Evolutionary conservation across 352 stramenopile genomes (phyloP).

Genomic region (Globisporangium nodosum): DNA sequence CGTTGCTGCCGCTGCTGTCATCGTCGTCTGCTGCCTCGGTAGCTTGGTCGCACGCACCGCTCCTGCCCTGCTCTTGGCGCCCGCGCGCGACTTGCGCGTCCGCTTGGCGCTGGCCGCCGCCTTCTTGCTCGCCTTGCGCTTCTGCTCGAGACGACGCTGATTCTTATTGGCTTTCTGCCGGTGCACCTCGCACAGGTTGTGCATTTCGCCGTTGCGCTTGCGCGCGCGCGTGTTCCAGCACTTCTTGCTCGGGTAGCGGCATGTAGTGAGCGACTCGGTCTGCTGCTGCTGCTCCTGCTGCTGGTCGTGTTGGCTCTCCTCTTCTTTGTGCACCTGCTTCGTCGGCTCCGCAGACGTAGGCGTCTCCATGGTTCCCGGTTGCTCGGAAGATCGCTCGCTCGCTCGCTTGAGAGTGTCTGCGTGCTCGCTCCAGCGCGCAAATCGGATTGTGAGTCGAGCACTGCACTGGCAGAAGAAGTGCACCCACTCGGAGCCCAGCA

Average conservation of each 20-base stretch:
- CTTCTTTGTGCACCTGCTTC: too few relatives aligned
- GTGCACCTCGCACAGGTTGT: slow-evolving; percentile 51
- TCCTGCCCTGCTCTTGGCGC: neutral
- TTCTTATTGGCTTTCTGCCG: slow-evolving; percentile 47
- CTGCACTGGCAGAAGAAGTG: too few relatives aligned
- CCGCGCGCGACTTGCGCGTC: slow-evolving; percentile 7
- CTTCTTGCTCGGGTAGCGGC: slow-evolving; percentile 46
- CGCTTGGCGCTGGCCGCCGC: slow-evolving; percentile 3
- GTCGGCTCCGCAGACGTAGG: neutral
- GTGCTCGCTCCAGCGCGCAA: neutral
- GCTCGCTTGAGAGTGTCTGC: neutral
- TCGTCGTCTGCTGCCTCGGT: neutral
- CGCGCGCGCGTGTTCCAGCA: slow-evolving; percentile 37
- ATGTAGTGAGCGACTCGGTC: slow-evolving; percentile 16
- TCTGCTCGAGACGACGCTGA: slow-evolving; percentile 37
- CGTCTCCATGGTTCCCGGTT: neutral
- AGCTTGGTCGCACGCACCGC: neutral
- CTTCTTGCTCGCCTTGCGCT: slow-evolving; percentile 21
- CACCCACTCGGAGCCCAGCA: neutral
- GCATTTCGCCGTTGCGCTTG: slow-evolving; percentile 44
- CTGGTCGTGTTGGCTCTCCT: too few relatives aligned
- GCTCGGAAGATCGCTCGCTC: too few relatives aligned
- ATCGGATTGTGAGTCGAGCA: neutral
- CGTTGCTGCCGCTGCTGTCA: neutral
- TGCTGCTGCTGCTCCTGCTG: neutral